These are phyloP conservation scores for Xanthoconium stramineum DNA, from an alignment of 768 basidiomycete species.

Conservation along the genomic window DNA sequence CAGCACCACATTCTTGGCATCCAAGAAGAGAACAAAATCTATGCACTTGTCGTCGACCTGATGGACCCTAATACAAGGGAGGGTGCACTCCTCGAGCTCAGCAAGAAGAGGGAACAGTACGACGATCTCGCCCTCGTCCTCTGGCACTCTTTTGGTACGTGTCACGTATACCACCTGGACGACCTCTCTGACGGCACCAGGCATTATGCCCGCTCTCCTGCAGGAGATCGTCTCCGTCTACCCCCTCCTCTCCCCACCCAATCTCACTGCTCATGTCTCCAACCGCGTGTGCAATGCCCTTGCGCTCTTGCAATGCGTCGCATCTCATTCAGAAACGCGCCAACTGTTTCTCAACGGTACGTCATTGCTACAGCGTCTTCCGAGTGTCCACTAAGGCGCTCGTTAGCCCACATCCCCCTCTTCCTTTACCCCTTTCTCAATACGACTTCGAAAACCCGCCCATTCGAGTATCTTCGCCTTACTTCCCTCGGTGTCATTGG, in stretches of 20 bases:
- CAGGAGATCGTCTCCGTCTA: constrained; percentile 99
- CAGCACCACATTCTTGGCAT: constrained; percentile 51
- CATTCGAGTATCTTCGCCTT: constrained; percentile 98
- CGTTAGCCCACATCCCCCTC: constrained; percentile 91
- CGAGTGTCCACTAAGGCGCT: neutral
- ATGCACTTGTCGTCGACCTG: constrained; percentile 83
- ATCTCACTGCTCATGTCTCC: constrained; percentile 94
- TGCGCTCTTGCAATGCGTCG: constrained; percentile 96
- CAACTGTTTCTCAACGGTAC: constrained; percentile 91
- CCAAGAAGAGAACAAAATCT: constrained; percentile 82
- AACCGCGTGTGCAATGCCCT: constrained; percentile 99
- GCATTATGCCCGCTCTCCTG: constrained; percentile 95
- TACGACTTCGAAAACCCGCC: constrained; percentile 98
- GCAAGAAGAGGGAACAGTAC: constrained; percentile 98
- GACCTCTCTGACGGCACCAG: constrained; percentile 38
- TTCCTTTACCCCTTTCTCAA: constrained; percentile 97
- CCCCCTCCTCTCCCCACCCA: constrained; percentile 90
- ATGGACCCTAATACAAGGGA: constrained; percentile 84
- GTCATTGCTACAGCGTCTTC: constrained; percentile 8
- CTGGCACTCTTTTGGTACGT: constrained; percentile 95
- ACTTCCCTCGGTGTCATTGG: constrained; percentile 99
- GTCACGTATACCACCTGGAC: neutral
- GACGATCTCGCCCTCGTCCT: constrained; percentile 96
- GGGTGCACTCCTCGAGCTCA: constrained; percentile 87
- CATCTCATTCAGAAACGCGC: constrained; percentile 94